Base-by-base conservation (phyloP, 371 early-diverging fungal species). In the Mortierella sp. region DNA sequence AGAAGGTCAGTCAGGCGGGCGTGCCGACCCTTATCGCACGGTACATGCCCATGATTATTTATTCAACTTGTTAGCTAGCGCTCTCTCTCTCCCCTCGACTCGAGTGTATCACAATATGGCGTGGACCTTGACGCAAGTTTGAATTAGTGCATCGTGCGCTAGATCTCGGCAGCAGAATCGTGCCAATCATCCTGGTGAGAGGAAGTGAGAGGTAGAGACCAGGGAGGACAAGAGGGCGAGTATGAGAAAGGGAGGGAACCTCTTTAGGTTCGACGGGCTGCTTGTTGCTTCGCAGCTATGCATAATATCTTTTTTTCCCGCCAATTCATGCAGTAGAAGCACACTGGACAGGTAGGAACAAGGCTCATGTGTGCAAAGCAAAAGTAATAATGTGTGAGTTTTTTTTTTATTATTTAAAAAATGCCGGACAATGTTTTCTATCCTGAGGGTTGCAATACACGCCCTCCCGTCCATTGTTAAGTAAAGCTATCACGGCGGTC, bases 21-120 rank as follows among this genome's bases (percentile, higher is more conserved):
- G 19, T n/a, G n/a, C 43, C 43, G 40, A 67, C 67, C 24, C 40
- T 67, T 67, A 67, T 67, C 43, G 67, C 67, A 67, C 37, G 67
- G 43, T 67, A 31, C 34, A 61, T 34, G 21, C 61, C 31, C 26
- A 14, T 31, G 31, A 5, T 19, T 34, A 31, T 31, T n/a, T 5
- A 16, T 14, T 61, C 43, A 16, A 3, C 43, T 40, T 24, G 21
- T 67, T 67, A 21, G 19, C 37, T 67, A 8, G 3, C 21, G 24
- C 11, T 6, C 34, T 10, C 11, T 19, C 34, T 57, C 31, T 40
- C 43, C 43, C 43, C 6, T 6, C 2, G 28, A 57, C 10, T 31
- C 34, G 61, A 61, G 57, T 59, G 59, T 28, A 57, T 28, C 28
- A 57, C 59, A 64, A 40, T 24, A 37, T 37, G n/a, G 6, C 64